phyloP scores from a whole-genome alignment of 2,329 filamentous ascomycete species.

The Arthrinium puccinioides region DNA sequence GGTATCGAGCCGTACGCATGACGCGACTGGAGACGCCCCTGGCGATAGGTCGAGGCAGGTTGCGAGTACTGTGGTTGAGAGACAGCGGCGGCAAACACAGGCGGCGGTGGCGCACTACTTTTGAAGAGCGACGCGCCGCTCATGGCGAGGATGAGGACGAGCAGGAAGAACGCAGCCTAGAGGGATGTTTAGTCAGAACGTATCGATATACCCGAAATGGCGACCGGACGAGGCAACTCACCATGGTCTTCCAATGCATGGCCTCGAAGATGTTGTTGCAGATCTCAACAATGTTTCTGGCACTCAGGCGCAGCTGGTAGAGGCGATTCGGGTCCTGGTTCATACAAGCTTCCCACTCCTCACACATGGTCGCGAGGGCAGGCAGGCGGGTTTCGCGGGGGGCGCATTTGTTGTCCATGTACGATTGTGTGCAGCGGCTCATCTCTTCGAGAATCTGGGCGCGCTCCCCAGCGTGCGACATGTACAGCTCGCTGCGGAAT shows the following conservation, averaged over 20 bases:
- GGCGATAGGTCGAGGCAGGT: constrained; percentile 2
- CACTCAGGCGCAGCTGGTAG: constrained; percentile 72
- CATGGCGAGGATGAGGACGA: constrained; percentile 19
- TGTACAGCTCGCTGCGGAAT: constrained; percentile 68
- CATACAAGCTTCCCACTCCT: constrained; percentile 84
- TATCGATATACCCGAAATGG: neutral
- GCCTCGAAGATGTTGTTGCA: constrained; percentile 90
- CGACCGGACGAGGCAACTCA: constrained; percentile 22
- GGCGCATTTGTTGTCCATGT: constrained; percentile 67
- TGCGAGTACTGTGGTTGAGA: constrained; percentile 9
- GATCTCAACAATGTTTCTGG: constrained; percentile 83
- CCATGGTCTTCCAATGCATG: constrained; percentile 73
- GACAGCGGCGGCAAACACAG: constrained; percentile 12
- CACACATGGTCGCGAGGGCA: constrained; percentile 65
- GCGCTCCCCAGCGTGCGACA: constrained; percentile 50
- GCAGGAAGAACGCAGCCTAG: constrained; percentile 17
- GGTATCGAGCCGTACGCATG: constrained; percentile 19
- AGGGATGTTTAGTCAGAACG: constrained; percentile 8
- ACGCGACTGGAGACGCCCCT: constrained; percentile 8
- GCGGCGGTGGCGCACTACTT: constrained; percentile 13
- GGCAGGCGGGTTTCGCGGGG: constrained; percentile 57
- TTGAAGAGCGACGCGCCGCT: constrained; percentile 22
- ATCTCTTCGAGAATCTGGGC: constrained; percentile 60
- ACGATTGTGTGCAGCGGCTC: constrained; percentile 65
- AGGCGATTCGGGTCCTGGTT: constrained; percentile 71